Conservation (phyloP, 371 early-diverging fungal species). For the Apophysomyces ossiformis region DNA sequence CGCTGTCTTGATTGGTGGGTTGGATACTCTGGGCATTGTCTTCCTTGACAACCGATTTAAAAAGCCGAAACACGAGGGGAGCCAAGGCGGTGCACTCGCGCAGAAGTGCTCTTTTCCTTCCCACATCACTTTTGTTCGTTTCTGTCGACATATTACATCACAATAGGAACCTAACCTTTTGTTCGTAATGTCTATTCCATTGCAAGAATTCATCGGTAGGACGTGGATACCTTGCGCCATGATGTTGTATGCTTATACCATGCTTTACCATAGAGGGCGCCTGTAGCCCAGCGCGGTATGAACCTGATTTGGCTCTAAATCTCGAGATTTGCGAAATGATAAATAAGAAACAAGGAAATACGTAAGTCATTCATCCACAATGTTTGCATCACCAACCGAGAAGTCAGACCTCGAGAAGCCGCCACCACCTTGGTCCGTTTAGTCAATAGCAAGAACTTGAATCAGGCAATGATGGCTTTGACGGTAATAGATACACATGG, state of each 20-base stretch:
- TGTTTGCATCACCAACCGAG: not conserved
- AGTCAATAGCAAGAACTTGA: slow-evolving; percentile 77
- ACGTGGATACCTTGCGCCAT: not conserved
- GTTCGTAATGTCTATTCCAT: slow-evolving; percentile 24
- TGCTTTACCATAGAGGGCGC: slow-evolving; percentile 61
- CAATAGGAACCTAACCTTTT: not conserved
- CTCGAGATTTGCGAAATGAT: slow-evolving; percentile 93
- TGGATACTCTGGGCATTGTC: not conserved
- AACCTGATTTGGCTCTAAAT: slow-evolving; percentile 85
- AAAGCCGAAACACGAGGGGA: slow-evolving; percentile 12
- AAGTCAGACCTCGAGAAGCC: slow-evolving; percentile 83
- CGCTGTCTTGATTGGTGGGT: too few species aligned
- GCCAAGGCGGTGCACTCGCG: not conserved
- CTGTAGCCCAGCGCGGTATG: slow-evolving; percentile 67
- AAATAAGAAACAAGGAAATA: slow-evolving; percentile 82
- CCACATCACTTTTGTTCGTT: not conserved
- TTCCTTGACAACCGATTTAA: not conserved
- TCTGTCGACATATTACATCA: not conserved
- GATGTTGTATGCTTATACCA: not conserved
- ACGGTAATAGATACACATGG: slow-evolving; percentile 50
- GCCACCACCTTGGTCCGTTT: slow-evolving; percentile 81
- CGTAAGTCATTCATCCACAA: slow-evolving; percentile 49
- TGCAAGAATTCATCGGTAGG: slow-evolving; percentile 34
- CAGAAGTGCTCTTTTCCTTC: not conserved
- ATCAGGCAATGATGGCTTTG: slow-evolving; percentile 79